Base-by-base conservation (phyloP, 106 monocot species). In the Alisma plantagoaquatica region DNA sequence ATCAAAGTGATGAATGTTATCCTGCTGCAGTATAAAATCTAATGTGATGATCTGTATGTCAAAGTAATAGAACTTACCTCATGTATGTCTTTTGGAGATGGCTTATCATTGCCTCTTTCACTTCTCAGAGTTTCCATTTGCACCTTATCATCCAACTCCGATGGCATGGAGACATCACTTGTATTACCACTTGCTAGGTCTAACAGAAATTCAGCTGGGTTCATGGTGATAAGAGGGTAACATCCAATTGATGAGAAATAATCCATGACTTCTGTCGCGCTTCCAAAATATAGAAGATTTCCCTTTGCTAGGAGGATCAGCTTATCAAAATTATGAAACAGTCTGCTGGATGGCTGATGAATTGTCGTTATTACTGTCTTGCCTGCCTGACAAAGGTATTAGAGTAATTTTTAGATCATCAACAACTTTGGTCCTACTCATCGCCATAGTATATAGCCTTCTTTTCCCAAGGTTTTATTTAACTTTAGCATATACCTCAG, bases 341-440 rank as follows among this genome's bases (percentile, higher is more conserved):
- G 56, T 60, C 89, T 90, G 71, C 79, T 90, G 2, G 89, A 90
- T 59, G 89, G 89, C 31, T 90, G 83, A 71, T 90, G 89, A 54
- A 90, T 80, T 56, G 80, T 80, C 19, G 83, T 84, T 46, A 84
- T 41, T 56, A 90, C 80, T 51, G 89, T 90, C 57, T 83, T 84
- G 27, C 83, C 80, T 27, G 56, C 67, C 83, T 90, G 75, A 18
- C 31, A 57, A n/a, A 41, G 30, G 16, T n/a, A n/a, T n/a, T n/a
- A n/a, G n/a, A n/a, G n/a, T n/a, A n/a, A n/a, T n/a, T n/a, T n/a
- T n/a, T n/a, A n/a, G n/a, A n/a, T n/a, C n/a, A n/a, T n/a, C n/a
- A n/a, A n/a, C n/a, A n/a, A n/a, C n/a, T n/a, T n/a, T n/a, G n/a
- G n/a, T n/a, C n/a, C n/a, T n/a, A n/a, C n/a, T n/a, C n/a, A n/a